Percentiles rank a stretch among this genome's conserved stretches.
Conservation (phyloP, 2,329 filamentous ascomycete genomes). For the Byssothecium circinans region DNA sequence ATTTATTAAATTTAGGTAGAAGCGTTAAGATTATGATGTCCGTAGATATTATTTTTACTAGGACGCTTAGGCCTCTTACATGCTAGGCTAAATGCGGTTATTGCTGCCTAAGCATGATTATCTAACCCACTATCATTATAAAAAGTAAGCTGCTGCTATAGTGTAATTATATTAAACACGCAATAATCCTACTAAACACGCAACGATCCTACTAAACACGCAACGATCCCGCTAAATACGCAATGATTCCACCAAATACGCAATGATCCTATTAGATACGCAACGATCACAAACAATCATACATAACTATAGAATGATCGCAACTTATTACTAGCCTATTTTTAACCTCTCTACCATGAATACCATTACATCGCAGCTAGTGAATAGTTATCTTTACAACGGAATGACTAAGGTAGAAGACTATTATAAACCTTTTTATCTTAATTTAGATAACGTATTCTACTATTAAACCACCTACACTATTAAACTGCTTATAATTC, state of each 20-base stretch:
- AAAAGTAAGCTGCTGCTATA: not conserved
- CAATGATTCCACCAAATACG: no score
- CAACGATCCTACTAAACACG: not conserved
- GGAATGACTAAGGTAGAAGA: slow-evolving; percentile 1
- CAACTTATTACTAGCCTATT: not conserved
- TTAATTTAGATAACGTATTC: slow-evolving; percentile 1
- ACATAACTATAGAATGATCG: not conserved
- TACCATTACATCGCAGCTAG: slow-evolving; percentile 1
- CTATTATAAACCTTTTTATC: not conserved
- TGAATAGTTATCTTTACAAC: slow-evolving; percentile 1
- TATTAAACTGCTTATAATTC: no score
- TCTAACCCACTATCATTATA: slow-evolving; percentile 1
- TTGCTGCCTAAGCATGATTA: not conserved
- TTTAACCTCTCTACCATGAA: slow-evolving; percentile 1
- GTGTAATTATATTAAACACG: not conserved
- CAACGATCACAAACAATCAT: no score
- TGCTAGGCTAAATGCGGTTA: not conserved
- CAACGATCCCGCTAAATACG: not conserved
- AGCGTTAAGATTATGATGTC: not conserved
- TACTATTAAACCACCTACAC: no score
- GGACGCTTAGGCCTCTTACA: not conserved
- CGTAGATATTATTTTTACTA: not conserved
- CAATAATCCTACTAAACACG: not conserved
- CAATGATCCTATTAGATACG: no score
- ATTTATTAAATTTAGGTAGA: not conserved